Base-by-base conservation (phyloP, 257 asterid species). In the Pogostemon cablin region DNA sequence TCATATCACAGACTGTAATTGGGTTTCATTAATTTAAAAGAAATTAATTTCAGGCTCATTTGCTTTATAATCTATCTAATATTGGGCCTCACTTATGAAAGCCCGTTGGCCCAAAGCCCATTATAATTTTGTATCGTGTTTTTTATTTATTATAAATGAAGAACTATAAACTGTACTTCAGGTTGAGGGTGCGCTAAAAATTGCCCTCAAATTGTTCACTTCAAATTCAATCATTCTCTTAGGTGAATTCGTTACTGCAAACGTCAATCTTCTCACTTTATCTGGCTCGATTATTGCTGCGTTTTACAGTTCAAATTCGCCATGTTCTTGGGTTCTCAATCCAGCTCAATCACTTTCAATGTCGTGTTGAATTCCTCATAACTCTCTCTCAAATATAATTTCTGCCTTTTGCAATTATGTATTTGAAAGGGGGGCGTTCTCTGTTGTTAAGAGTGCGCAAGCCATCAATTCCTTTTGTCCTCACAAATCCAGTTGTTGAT, bases 381-480 rank as follows among this genome's bases (percentile, higher is more conserved):
- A 5, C 12, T 62, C 46, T 46, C 9, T 53, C 10, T 50, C 32
- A 25, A 25, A 25, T 43, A 20, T 7, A 20, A 42, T 6, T 48
- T 59, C 38, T 8, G 9, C 10, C 9, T 32, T 35, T 40, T 17
- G 71, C 59, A 66, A 73, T 50, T 9, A 84, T 90, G 95, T 80
- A 80, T 77, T 70, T 92, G 85, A 92, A 84, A 79, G 91, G 81
- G 72, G 92, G 96, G 15, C 82, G 96, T 61, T 83, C 90, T 20
- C 76, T 90, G 37, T 17, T 86, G 85, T 74, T 90, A 7, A 90
- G 81, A 86, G 81, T 74, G 75, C 87, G 58, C n/a, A 92, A 84
- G 73, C 89, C 82, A 61, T 84, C 88, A 11, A 71, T 79, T 53
- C 96, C 95, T 39, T 86, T 89, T 69, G 80, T 92, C 57, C 86